phyloP scores from a whole-genome alignment of 805 yeast genomes.

The Saccharomycopsis amapae region DNA sequence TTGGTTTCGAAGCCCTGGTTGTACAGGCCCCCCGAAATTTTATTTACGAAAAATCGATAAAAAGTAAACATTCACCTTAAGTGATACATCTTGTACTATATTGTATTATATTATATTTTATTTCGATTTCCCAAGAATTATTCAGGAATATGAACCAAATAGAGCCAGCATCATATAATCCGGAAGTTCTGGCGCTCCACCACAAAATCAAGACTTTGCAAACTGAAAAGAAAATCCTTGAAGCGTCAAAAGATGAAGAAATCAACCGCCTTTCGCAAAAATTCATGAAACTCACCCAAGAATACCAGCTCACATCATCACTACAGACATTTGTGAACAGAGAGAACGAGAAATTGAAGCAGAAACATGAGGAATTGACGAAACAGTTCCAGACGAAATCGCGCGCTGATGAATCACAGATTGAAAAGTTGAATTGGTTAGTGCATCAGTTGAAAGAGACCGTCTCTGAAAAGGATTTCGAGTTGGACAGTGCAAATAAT shows the following conservation, averaged over 20 bases:
- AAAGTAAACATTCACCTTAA: too few relatives aligned
- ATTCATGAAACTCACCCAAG: not conserved
- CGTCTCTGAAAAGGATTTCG: not conserved
- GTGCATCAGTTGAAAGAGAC: slow-evolving; percentile 5
- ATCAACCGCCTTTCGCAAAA: slow-evolving; percentile 1
- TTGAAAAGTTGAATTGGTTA: slow-evolving; percentile 4
- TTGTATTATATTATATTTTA: too few relatives aligned
- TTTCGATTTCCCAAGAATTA: too few relatives aligned
- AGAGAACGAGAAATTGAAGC: not conserved
- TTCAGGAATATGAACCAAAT: too few relatives aligned
- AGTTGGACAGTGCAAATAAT: slow-evolving; percentile 2
- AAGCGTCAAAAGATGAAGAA: slow-evolving; percentile 1
- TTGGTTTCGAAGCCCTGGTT: too few relatives aligned
- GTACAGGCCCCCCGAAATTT: too few relatives aligned
- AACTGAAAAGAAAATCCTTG: slow-evolving; percentile 4
- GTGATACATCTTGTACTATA: too few relatives aligned
- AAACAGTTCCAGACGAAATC: not conserved
- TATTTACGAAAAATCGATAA: too few relatives aligned
- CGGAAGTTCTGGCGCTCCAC: not conserved
- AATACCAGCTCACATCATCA: slow-evolving; percentile 7
- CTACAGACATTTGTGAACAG: slow-evolving; percentile 3
- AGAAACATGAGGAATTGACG: not conserved
- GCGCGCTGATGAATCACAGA: not conserved
- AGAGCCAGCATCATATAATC: too few relatives aligned
- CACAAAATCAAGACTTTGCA: slow-evolving; percentile 1